A percentile compares a stretch with the other conserved stretches of the same genome.
These are phyloP conservation scores for Leccinum angustisporum DNA, from an alignment of 1,284 basidiomycete species.

Conservation along the genomic window DNA sequence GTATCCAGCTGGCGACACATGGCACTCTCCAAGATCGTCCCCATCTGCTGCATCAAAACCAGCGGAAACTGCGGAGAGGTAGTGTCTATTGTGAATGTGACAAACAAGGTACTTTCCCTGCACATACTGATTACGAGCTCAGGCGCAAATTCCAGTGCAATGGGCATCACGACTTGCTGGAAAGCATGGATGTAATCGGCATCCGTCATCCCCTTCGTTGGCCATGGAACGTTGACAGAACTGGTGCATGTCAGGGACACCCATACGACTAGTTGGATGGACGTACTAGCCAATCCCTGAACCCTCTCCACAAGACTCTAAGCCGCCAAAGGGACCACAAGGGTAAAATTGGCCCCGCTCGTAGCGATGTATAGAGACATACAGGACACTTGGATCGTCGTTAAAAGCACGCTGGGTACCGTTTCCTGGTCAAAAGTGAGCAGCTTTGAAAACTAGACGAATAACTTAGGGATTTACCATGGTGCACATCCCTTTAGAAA, in stretches of 20 bases:
- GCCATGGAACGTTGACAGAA: slow-evolving; percentile 97
- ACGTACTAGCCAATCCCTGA: slow-evolving; percentile 82
- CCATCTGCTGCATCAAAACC: slow-evolving; percentile 97
- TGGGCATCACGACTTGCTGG: slow-evolving; percentile 94
- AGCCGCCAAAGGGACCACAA: slow-evolving; percentile 83
- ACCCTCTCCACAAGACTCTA: slow-evolving; percentile 85
- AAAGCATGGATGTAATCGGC: slow-evolving; percentile 98
- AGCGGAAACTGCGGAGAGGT: slow-evolving; percentile 73
- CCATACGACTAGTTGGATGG: slow-evolving; percentile 3
- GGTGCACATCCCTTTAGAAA: slow-evolving; percentile 87
- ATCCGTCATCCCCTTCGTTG: slow-evolving; percentile 84
- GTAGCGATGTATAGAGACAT: slow-evolving; percentile 95
- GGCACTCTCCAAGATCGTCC: slow-evolving; percentile 88
- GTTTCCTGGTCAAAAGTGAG: slow-evolving; percentile 64
- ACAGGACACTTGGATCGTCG: slow-evolving; percentile 89
- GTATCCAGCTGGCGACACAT: slow-evolving; percentile 91
- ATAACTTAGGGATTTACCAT: slow-evolving; percentile 54
- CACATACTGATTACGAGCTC: slow-evolving; percentile 91
- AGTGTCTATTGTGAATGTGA: slow-evolving; percentile 5
- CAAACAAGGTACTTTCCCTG: neutral
- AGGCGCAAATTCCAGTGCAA: slow-evolving; percentile 93
- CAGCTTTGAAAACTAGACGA: neutral
- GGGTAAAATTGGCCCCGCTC: slow-evolving; percentile 93
- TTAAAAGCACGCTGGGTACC: slow-evolving; percentile 96
- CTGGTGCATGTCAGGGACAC: slow-evolving; percentile 40